phyloP scores from a whole-genome alignment of 805 yeast species.

The Blastobotrys parvus region DNA sequence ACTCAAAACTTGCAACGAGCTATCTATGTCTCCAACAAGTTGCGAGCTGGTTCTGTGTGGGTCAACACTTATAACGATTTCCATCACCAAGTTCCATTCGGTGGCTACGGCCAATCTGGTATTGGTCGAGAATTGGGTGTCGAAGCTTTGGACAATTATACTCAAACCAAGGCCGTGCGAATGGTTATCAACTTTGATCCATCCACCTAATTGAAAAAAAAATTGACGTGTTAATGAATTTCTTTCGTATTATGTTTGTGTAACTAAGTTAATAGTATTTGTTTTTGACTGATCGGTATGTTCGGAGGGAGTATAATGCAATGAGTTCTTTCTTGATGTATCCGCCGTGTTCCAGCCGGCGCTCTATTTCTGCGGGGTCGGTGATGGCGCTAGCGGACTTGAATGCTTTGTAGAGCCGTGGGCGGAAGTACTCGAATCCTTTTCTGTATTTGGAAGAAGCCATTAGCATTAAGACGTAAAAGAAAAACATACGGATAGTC shows the following conservation, averaged over 20 bases:
- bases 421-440: conserved; percentile 23
- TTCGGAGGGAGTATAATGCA: conserved; percentile 29
- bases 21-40: conserved; percentile 49
- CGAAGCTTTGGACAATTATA: conserved; percentile 61
- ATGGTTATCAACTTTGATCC: conserved; percentile 42
- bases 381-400: conserved; percentile 20
- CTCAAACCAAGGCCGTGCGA: conserved; percentile 70
- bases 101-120: conserved; percentile 75
- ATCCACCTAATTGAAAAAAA: too few relatives aligned
- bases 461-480: background rate
- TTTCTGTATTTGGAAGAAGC: conserved; percentile 9
- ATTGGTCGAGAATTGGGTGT: conserved; percentile 76
- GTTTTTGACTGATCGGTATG: conserved; percentile 30
- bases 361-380: conserved; percentile 21
- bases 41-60: conserved; percentile 64
- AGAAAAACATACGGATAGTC: conserved; percentile 29
- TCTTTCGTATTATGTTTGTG: too few relatives aligned
- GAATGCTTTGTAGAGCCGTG: conserved; percentile 26
- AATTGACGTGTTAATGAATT: too few relatives aligned
- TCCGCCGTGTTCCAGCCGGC: conserved; percentile 29
- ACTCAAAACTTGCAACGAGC: conserved; percentile 59
- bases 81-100: conserved; percentile 65
- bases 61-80: conserved; percentile 66
- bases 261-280: too few relatives aligned
- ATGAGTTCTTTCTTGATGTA: conserved; percentile 30